Evolutionary conservation across 257 asterid species (phyloP).

Genomic region (Solanum pinnatisectum): DNA sequence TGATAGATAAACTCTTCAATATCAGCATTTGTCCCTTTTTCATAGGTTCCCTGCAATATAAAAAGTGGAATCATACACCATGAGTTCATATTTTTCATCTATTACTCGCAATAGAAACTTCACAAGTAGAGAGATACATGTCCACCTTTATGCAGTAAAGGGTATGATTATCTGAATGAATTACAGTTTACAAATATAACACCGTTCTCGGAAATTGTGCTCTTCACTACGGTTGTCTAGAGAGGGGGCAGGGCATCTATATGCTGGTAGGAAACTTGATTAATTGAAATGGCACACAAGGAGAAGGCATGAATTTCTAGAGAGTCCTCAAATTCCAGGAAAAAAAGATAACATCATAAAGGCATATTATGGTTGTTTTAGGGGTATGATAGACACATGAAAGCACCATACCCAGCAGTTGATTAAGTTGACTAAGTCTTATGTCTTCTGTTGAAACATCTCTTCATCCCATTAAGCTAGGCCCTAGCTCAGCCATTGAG

Average conservation of each 20-base stretch:
- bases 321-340: background rate
- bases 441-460: background rate
- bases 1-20: constrained; percentile 86
- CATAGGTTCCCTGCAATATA: constrained; percentile 65
- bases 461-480: background rate
- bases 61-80: background rate
- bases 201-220: background rate
- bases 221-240: background rate
- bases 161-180: background rate
- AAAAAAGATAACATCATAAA: background rate
- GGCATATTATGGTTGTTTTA: background rate
- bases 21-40: constrained; percentile 83
- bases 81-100: background rate
- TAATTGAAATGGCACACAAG: background rate
- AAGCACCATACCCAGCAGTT: background rate
- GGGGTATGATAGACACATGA: background rate
- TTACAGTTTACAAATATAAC: background rate
- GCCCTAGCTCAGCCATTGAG: background rate
- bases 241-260: background rate
- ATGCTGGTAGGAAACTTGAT: background rate
- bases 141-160: background rate
- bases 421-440: background rate
- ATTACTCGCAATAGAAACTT: background rate
- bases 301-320: background rate
- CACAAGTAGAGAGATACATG: background rate